Percentiles rank a stretch among this genome's conserved stretches.
Evolutionary conservation across 2,329 filamentous ascomycete genomes (phyloP).

Genomic region (Pestalotiopsis sp.): DNA sequence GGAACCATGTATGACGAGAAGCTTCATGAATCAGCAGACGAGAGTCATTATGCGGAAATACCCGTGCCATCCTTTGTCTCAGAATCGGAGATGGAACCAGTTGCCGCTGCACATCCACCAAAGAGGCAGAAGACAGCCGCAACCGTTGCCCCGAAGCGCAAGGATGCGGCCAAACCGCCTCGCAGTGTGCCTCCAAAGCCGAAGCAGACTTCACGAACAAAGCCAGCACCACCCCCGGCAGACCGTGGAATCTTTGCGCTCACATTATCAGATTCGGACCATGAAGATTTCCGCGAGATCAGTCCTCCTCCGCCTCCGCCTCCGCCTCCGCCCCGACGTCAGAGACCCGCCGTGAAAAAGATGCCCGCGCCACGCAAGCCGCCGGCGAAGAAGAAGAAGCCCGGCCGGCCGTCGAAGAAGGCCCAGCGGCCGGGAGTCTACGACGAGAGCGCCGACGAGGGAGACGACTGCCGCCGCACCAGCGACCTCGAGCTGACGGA

Average conservation of each 20-base stretch:
- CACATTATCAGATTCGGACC: background rate
- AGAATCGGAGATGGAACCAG: slow-evolving; percentile 37
- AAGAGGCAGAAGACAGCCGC: slow-evolving; percentile 28
- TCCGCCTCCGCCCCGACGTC: slow-evolving; percentile 7
- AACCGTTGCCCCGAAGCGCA: slow-evolving; percentile 15
- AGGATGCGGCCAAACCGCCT: slow-evolving; percentile 19
- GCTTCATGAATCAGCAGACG: slow-evolving; percentile 40
- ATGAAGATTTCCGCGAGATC: background rate
- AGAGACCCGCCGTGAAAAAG: background rate
- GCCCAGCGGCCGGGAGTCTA: slow-evolving; percentile 20
- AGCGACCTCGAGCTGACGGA: slow-evolving; percentile 39
- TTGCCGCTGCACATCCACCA: slow-evolving; percentile 19
- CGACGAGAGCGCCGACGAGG: slow-evolving; percentile 36
- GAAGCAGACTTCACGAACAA: background rate
- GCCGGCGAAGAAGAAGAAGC: slow-evolving; percentile 1
- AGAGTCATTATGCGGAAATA: slow-evolving; percentile 44
- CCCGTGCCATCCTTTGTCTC: slow-evolving; percentile 41
- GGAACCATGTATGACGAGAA: slow-evolving; percentile 26
- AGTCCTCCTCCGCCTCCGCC: background rate
- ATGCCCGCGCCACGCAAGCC: slow-evolving; percentile 9
- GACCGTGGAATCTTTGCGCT: background rate
- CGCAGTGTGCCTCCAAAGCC: slow-evolving; percentile 12
- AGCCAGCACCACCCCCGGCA: background rate
- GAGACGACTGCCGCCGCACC: slow-evolving; percentile 35
- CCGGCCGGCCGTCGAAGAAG: slow-evolving; percentile 23